Evolutionary conservation across 345 rosid species (phyloP).

Genomic region (Salix exigua): DNA sequence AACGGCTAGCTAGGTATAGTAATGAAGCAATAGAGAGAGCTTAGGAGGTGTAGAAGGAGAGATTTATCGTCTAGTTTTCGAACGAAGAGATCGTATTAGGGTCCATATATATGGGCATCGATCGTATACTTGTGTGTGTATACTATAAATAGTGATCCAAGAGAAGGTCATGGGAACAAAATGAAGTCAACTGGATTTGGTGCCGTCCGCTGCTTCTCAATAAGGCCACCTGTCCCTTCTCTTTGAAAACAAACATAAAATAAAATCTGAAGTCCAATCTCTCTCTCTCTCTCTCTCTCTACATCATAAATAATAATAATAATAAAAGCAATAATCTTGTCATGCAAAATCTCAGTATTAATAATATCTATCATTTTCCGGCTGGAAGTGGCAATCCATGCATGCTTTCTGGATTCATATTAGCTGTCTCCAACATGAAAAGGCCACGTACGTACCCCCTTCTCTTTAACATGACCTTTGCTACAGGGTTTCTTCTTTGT

Average conservation of each 20-base stretch:
- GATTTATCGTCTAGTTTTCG: not conserved
- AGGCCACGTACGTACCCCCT: constrained; percentile 56
- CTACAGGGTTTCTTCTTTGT: not conserved
- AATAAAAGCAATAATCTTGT: not conserved
- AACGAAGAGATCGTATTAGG: constrained; percentile 16
- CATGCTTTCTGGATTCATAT: constrained; percentile 37
- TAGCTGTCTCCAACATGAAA: constrained; percentile 51
- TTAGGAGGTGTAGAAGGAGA: not conserved
- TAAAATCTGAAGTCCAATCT: constrained; percentile 6
- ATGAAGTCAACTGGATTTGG: constrained; percentile 75
- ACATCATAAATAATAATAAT: not conserved
- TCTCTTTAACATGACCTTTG: constrained; percentile 13
- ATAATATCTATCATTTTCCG: constrained; percentile 27
- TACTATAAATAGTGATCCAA: constrained; percentile 31
- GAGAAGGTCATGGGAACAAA: constrained; percentile 18
- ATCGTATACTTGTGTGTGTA: constrained; percentile 19
- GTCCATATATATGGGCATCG: constrained; percentile 21
- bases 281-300: too few species aligned
- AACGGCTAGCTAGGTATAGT: too few species aligned
- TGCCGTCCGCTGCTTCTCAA: constrained; percentile 62
- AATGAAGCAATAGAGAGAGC: not conserved
- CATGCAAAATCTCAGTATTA: not conserved
- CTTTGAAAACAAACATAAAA: not conserved
- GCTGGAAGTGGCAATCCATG: constrained; percentile 22
- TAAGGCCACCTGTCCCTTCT: constrained; percentile 56